Evolutionary conservation across 768 basidiomycete species (phyloP), one percentile per base, ranked within the genome.

Genomic region (Serendipita sp.): DNA sequence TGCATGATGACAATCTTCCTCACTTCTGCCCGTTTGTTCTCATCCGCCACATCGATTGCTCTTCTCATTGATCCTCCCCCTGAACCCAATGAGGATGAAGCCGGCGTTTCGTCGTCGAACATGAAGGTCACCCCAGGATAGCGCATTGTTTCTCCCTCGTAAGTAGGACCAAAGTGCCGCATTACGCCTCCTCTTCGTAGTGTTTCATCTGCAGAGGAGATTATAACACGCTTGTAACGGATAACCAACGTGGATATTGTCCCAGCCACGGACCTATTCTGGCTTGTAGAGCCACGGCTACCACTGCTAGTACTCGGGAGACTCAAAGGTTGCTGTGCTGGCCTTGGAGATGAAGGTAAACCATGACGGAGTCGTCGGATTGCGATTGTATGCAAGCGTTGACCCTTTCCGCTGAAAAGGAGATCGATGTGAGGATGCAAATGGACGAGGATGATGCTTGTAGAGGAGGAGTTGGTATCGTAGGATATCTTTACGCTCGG

Each of bases 51-150:
- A 46, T 70, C 69, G n/a, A 75, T 65, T 33, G 15, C 66, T 75
- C 70, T 83, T 84, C 66, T 79, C 68, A 3, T 80, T 77, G 64
- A 87, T 85, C 18, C 48, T 31, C 43, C 27, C 1, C 37, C 62
- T 5, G 18, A 11, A 5, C 1, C 74, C 73, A 60, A 83, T 75
- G 2, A 66, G 6, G 55, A 60, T 34, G 55, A 36, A 31, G 55
- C 74, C 43, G 69, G 70, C 29, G 68, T 74, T 68, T 91, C 89
- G 62, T 89, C 88, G 46, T 88, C 86, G 67, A 91, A 91, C 67
- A 83, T 83, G 71, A 92, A 92, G 80, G 84, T 85, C 37, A 91
- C 77, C 0, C 89, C 89, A 2, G 89, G 90, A 73, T 91, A 92
- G 46, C 80, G 81, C 67, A 91, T 73, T 67, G 86, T 85, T 64